These are phyloP conservation scores for Linnemannia elongata DNA, from an alignment of 192 early-diverging fungal genomes.

Conservation along the genomic window DNA sequence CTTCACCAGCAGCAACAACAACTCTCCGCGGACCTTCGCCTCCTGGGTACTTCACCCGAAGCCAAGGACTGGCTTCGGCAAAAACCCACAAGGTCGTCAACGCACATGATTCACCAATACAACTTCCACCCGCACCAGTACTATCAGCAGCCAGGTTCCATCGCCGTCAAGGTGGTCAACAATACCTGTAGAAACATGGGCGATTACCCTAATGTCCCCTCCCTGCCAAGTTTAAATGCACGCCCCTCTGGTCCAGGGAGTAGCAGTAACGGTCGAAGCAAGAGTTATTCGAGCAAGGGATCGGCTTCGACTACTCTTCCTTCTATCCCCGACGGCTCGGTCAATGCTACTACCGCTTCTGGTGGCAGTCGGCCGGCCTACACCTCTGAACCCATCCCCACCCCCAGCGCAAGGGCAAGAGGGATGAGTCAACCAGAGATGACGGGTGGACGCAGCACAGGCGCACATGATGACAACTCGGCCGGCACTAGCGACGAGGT, in stretches of 20 bases:
- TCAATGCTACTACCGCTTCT: background rate
- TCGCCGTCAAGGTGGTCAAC: slow-evolving; percentile 42
- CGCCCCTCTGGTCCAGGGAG: slow-evolving; percentile 12
- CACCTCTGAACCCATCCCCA: slow-evolving; percentile 44
- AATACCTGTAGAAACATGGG: slow-evolving; percentile 54
- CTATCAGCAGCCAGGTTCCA: slow-evolving; percentile 43
- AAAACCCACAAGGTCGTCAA: slow-evolving; percentile 45
- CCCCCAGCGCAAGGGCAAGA: slow-evolving; percentile 24
- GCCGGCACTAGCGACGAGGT: background rate
- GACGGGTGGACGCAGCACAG: background rate
- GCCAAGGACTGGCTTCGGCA: slow-evolving; percentile 53
- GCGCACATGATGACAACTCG: background rate
- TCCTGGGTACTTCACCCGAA: slow-evolving; percentile 49
- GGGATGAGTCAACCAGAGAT: slow-evolving; percentile 30
- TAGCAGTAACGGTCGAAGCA: slow-evolving; percentile 6
- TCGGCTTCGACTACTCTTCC: background rate
- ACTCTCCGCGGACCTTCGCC: slow-evolving; percentile 19
- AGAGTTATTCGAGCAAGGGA: slow-evolving; percentile 6
- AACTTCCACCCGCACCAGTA: slow-evolving; percentile 52
- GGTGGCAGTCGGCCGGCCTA: slow-evolving; percentile 4
- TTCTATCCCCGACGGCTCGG: slow-evolving; percentile 5
- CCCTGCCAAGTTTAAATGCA: slow-evolving; percentile 11
- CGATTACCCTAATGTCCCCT: slow-evolving; percentile 36
- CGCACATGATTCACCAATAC: slow-evolving; percentile 54
- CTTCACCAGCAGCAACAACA: slow-evolving; percentile 30